A percentile compares a stretch with the other conserved stretches of the same genome.
Conservation (phyloP, 139 green algal species). For the Chlamydomonas applanata region DNA sequence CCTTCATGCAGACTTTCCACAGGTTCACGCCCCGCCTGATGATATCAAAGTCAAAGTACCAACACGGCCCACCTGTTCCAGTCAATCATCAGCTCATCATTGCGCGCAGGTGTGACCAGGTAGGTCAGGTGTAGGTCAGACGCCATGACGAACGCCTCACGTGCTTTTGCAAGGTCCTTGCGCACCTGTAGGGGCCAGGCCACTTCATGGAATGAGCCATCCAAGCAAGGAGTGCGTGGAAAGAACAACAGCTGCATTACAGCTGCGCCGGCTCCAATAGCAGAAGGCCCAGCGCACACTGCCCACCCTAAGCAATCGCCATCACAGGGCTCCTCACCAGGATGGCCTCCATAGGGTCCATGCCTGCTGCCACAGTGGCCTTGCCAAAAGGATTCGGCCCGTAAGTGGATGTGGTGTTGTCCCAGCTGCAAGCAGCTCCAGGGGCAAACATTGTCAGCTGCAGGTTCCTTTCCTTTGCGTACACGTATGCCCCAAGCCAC, state of each 20-base stretch:
- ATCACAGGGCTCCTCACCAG: conserved; percentile 12
- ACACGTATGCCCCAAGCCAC: too few relatives aligned
- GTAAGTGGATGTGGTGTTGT: conserved; percentile 35
- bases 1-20: too few relatives aligned
- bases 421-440: conserved; percentile 20
- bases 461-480: too few relatives aligned
- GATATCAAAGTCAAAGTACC: conserved; percentile 20
- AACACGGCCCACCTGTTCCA: conserved; percentile 40
- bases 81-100: conserved; percentile 45
- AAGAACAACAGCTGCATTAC: not conserved
- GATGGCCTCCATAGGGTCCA: conserved; percentile 68
- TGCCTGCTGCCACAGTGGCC: conserved; percentile 53
- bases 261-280: not conserved
- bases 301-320: not conserved
- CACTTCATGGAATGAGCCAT: not conserved
- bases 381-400: conserved; percentile 60
- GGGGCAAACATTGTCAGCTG: too few relatives aligned
- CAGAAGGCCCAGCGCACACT: not conserved
- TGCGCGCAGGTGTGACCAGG: conserved; percentile 70
- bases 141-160: conserved; percentile 60
- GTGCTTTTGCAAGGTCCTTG: conserved; percentile 63
- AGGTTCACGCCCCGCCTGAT: too few relatives aligned
- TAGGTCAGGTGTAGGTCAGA: conserved; percentile 88
- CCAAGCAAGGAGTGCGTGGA: not conserved
- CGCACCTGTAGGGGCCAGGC: conserved; percentile 30